phyloP scores from a whole-genome alignment of 2,329 filamentous ascomycete genomes.

The Aspergillus eucalypticola region DNA sequence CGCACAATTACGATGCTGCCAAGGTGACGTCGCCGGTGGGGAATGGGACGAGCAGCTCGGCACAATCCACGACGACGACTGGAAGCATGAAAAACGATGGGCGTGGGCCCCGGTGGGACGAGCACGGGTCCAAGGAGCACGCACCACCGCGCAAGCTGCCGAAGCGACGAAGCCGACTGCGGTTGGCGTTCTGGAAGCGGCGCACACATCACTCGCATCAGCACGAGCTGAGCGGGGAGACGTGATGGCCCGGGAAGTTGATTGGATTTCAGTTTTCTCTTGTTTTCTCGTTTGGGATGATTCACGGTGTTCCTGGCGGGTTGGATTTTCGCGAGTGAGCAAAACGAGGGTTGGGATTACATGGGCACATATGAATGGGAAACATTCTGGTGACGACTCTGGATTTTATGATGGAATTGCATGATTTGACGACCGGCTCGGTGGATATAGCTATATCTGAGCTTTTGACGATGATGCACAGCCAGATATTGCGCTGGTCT shows the following conservation, averaged over 20 bases:
- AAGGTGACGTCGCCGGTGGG: slow-evolving; percentile 25
- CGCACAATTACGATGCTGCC: slow-evolving; percentile 25
- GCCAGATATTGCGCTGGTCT: background rate
- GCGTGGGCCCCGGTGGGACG: slow-evolving; percentile 23
- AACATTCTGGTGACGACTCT: slow-evolving; percentile 26
- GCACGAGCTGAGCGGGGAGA: slow-evolving; percentile 35
- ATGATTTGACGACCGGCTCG: slow-evolving; percentile 33
- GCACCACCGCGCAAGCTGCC: slow-evolving; percentile 29
- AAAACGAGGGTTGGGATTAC: slow-evolving; percentile 11
- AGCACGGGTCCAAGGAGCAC: slow-evolving; percentile 22
- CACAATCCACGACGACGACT: slow-evolving; percentile 29
- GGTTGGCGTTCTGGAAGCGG: slow-evolving; percentile 46
- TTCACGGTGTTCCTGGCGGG: slow-evolving; percentile 19
- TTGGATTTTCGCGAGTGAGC: slow-evolving; percentile 16
- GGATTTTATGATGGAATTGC: slow-evolving; percentile 29
- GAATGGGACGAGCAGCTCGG: slow-evolving; percentile 29
- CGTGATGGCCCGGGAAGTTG: slow-evolving; percentile 21
- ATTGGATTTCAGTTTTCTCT: slow-evolving; percentile 10
- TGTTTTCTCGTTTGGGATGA: slow-evolving; percentile 10
- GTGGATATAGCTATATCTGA: slow-evolving; percentile 16
- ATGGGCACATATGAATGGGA: slow-evolving; percentile 28
- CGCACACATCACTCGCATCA: slow-evolving; percentile 32
- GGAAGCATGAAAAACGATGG: slow-evolving; percentile 30
- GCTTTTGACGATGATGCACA: slow-evolving; percentile 7
- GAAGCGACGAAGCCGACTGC: slow-evolving; percentile 42